Evolutionary conservation across 805 yeast species (phyloP), one percentile per base, ranked within the genome.

Genomic region (Pichia membranifaciens): DNA sequence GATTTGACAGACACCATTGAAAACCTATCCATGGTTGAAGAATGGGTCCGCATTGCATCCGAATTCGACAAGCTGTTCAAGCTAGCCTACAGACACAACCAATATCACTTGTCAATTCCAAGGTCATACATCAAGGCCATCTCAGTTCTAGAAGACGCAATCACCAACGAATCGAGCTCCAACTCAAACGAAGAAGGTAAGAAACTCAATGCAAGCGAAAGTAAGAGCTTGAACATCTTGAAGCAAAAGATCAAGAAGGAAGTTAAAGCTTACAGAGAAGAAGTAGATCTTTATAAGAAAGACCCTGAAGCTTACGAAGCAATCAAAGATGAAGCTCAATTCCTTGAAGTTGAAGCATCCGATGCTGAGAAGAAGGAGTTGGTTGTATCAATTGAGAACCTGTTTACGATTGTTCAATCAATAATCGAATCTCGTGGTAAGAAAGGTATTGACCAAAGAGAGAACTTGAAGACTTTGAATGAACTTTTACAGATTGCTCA

Each of bases 341-440:
- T 29, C 18, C 20, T 41, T 15, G 49, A 33, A 12, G 36, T 6
- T n/a, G 46, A 37, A 9, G 41, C 32, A 22, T 47, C 35, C 12
- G 50, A 46, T 22, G 13, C 25, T 3, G 43, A 40, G 38, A 41
- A 46, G 22, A 38, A 74, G 17, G 57, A 60, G 4, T 53, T 56
- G 38, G 62, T 57, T 36, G 56, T 63, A 39, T 53, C 70, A n/a
- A 43, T 48, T 48, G 73, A 44, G n/a, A 45, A 46, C 13, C 81
- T 89, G 48, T 88, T 90, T 72, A 72, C 81, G 48, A 79, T 85
- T 32, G 74, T 93, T 64, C 78, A 83, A 64, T 67, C 79, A 46
- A 81, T 93, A 48, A 71, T 85, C 51, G 98, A 93, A 67, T 75
- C 89, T 43, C 83, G 99, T 71, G 99, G 99, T 73, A 90, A 90